These are phyloP conservation scores for Luffa aegyptiaca DNA, from an alignment of 306 rosid genomes.

Conservation along the genomic window DNA sequence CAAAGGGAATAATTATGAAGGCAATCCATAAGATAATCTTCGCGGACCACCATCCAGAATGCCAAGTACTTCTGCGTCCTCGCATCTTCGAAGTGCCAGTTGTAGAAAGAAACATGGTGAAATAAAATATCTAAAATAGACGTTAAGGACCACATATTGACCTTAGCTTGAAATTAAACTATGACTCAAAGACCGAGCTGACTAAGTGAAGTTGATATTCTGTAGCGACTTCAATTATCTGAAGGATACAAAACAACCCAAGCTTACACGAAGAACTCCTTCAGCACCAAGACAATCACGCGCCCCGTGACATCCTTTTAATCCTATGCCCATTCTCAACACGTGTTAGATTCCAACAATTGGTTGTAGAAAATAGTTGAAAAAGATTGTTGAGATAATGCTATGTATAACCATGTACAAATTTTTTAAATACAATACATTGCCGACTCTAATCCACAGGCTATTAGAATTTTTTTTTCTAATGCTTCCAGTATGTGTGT, in stretches of 20 bases:
- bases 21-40: constrained; percentile 52
- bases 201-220: background rate
- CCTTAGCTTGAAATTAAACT: background rate
- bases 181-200: background rate
- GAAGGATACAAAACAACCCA: constrained; percentile 95
- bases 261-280: constrained; percentile 92
- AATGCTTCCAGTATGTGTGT: background rate
- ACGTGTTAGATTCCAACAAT: background rate
- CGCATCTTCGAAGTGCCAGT: constrained; percentile 59
- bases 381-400: background rate
- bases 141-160: constrained; percentile 46
- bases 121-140: constrained; percentile 48
- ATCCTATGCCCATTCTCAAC: constrained; percentile 31
- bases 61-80: constrained; percentile 60
- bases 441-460: background rate
- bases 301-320: constrained; percentile 57
- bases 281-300: constrained; percentile 73
- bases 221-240: background rate
- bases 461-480: background rate
- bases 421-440: background rate
- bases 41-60: constrained; percentile 95
- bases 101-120: constrained; percentile 78
- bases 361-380: background rate
- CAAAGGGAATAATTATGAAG: constrained; percentile 54
- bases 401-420: background rate